phyloP scores from a whole-genome alignment of 345 rosid species.

The Eutrema japonicum region DNA sequence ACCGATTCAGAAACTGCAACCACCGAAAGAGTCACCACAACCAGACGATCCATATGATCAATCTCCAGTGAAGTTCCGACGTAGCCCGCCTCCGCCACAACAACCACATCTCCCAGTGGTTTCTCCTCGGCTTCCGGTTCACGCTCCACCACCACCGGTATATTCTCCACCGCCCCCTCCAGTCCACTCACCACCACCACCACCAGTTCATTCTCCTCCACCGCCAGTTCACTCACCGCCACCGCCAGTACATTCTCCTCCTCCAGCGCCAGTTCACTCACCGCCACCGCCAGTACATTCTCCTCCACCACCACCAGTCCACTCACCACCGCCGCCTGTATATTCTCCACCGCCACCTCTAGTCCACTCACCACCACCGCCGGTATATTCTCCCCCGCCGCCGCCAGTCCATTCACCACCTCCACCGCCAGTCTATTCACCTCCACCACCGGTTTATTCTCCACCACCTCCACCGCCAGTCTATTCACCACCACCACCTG shows the following conservation, averaged over 20 bases:
- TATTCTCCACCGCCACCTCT: background rate
- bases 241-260: background rate
- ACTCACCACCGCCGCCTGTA: background rate
- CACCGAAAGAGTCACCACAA: conserved; percentile 42
- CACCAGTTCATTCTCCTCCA: background rate
- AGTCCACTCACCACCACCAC: background rate
- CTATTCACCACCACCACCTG: conserved; percentile 27
- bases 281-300: background rate
- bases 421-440: background rate
- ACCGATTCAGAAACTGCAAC: conserved; percentile 16
- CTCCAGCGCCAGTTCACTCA: background rate
- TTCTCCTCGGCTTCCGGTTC: conserved; percentile 13
- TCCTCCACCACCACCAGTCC: background rate
- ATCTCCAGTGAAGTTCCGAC: conserved; percentile 39
- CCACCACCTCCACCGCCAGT: conserved; percentile 22
- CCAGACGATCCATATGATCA: conserved; percentile 42
- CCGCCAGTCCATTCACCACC: conserved; percentile 13
- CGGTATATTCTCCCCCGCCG: background rate
- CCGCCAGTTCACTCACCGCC: background rate
- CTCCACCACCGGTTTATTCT: background rate
- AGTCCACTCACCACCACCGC: background rate
- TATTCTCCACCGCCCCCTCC: conserved; percentile 22
- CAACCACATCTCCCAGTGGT: conserved; percentile 38
- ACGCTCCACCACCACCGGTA: conserved; percentile 20
- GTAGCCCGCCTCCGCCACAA: conserved; percentile 47